These are phyloP conservation scores for Lyophyllum atratum DNA, from an alignment of 768 basidiomycete genomes.

Conservation along the genomic window DNA sequence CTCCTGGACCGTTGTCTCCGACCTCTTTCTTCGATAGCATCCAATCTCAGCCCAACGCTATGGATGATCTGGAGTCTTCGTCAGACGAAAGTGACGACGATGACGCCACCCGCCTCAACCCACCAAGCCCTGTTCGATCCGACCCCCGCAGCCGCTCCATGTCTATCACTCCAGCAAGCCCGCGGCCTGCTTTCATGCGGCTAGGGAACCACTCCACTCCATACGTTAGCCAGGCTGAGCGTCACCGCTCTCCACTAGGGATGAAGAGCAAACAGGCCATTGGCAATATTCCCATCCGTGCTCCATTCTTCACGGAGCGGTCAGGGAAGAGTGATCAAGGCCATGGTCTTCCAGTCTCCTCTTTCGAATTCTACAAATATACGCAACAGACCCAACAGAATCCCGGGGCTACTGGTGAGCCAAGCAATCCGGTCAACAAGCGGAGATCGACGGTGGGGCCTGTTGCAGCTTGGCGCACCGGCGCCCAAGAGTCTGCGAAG, in stretches of 20 bases:
- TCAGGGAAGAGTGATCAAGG: conserved; percentile 39
- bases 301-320: conserved; percentile 50
- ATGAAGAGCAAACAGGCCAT: conserved; percentile 48
- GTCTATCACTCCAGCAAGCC: conserved; percentile 33
- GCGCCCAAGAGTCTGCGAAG: conserved; percentile 58
- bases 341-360: conserved; percentile 35
- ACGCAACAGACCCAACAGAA: conserved; percentile 40
- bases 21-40: conserved; percentile 78
- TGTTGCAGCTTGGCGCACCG: conserved; percentile 33
- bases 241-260: conserved; percentile 31
- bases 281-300: conserved; percentile 46
- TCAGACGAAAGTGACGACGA: conserved; percentile 47
- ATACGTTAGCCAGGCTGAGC: conserved; percentile 49
- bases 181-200: conserved; percentile 54
- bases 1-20: conserved; percentile 65
- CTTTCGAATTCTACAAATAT: conserved; percentile 50
- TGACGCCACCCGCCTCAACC: conserved; percentile 31
- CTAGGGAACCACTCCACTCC: conserved; percentile 74
- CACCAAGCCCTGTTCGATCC: conserved; percentile 11
- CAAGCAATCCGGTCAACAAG: conserved; percentile 21
- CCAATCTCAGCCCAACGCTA: conserved; percentile 66
- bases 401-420: conserved; percentile 3
- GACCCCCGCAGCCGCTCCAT: conserved; percentile 39
- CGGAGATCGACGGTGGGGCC: conserved; percentile 29
- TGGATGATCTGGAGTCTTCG: conserved; percentile 73